Evolutionary conservation across 441 rosid genomes (phyloP), one percentile per base, ranked within the genome.

Genomic region (Erodium trifolium): DNA sequence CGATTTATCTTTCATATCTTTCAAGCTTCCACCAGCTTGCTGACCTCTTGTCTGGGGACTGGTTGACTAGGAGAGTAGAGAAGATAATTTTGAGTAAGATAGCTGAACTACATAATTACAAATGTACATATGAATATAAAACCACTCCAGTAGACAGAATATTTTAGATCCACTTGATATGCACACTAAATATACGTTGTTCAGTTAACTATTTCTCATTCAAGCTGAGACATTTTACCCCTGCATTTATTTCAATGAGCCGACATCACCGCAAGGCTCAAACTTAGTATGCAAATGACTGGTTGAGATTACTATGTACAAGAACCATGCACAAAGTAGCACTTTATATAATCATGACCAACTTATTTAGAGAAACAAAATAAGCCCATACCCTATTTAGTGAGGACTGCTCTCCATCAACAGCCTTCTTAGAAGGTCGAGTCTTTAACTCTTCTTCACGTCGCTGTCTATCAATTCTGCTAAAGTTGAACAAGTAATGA

Each of bases 401-500:
- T 63, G 84, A 77, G 70, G 97, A 80, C 73, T 96, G 98, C 82
- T 96, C 99, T 29, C 96, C 90, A 49, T 93, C 99, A 67, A 55
- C 69, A 70, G 80, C 88, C 84, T 91, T 96, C 77, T 86, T 96
- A 73, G 99, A 96, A 45, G 98, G 83, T 80, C 89, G 82, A 70
- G 78, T 84, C 81, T 88, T 96, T 68, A 83, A 77, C 78, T 96
- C 99, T 67, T 96, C 99, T 82, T 96, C 98, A 1, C 97, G 91
- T 11, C 98, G 97, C 65, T 93, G 99, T 79, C 97, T 83, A 73
- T 96, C 99, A 96, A 93, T 87, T 84, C 99, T 95, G 75, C 60
- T 51, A 75, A 76, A 39, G 29, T 47, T 34, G 49, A 14, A 64
- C 0, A 68, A 2, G 16, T 63, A 77, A 67, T 34, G 69, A 64